Percentiles rank a stretch among this genome's conserved stretches.
Evolutionary conservation across 2,329 filamentous ascomycete species (phyloP).

Genomic region (Aspergillus unguis): DNA sequence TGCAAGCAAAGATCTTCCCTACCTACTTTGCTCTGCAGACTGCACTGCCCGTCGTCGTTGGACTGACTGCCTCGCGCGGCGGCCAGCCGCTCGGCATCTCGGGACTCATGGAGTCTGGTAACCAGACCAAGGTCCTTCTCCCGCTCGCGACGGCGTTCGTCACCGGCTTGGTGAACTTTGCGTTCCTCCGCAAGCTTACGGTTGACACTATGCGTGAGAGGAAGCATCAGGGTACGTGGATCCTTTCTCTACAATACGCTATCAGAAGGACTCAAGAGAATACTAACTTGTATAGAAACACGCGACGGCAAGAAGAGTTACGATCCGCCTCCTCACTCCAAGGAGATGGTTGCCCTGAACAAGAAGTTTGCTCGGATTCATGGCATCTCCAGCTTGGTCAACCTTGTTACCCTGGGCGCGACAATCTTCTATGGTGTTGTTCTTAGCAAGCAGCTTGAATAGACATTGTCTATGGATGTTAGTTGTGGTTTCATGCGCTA

Average conservation of each 20-base stretch:
- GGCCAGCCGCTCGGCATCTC: slow-evolving; percentile 27
- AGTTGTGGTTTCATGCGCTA: neutral
- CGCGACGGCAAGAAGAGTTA: slow-evolving; percentile 85
- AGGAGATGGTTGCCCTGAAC: slow-evolving; percentile 79
- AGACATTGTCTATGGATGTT: neutral
- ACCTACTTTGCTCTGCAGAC: slow-evolving; percentile 87
- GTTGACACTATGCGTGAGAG: slow-evolving; percentile 70
- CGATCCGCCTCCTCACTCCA: slow-evolving; percentile 73
- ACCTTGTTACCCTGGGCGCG: slow-evolving; percentile 66
- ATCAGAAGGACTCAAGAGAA: neutral
- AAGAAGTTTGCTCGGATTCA: slow-evolving; percentile 76
- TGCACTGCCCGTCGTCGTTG: slow-evolving; percentile 66
- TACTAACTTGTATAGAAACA: slow-evolving; percentile 55
- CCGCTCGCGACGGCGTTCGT: slow-evolving; percentile 68
- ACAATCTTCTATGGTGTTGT: slow-evolving; percentile 75
- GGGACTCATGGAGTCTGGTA: slow-evolving; percentile 49
- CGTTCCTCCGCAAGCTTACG: slow-evolving; percentile 71
- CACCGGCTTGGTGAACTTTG: slow-evolving; percentile 68
- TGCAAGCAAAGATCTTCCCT: slow-evolving; percentile 74
- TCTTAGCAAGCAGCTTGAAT: slow-evolving; percentile 52
- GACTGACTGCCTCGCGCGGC: slow-evolving; percentile 73
- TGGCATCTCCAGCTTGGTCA: slow-evolving; percentile 75
- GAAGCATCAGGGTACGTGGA: slow-evolving; percentile 68
- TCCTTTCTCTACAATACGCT: neutral
- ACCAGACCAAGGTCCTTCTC: slow-evolving; percentile 62